Conservation (phyloP, 139 green algal genomes). For the Asterochloris sp. region DNA sequence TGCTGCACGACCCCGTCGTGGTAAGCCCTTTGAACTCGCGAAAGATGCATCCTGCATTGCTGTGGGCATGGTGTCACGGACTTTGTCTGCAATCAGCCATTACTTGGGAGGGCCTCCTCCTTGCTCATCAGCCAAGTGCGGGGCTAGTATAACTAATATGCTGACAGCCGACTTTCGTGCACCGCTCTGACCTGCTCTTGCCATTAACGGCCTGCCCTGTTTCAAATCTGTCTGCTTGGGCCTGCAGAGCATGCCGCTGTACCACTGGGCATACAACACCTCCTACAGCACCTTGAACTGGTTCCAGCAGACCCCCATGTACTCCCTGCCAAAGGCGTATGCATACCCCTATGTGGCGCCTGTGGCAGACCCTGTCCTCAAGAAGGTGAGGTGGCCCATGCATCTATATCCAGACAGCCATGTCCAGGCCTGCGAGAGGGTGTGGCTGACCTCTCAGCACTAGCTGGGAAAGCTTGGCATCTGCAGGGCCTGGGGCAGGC, state of each 20-base stretch:
- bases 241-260: conserved; percentile 17
- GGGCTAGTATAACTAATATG: neutral
- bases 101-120: too few relatives aligned
- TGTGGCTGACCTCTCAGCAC: too few relatives aligned
- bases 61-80: too few relatives aligned
- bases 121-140: too few relatives aligned
- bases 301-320: conserved; percentile 3
- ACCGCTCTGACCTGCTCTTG: neutral
- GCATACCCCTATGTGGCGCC: conserved; percentile 19
- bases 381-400: neutral
- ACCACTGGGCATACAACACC: conserved; percentile 9
- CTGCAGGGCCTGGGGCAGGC: too few relatives aligned
- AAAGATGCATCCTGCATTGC: too few relatives aligned
- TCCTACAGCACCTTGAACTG: neutral
- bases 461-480: too few relatives aligned
- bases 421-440: neutral
- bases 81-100: too few relatives aligned
- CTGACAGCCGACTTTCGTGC: neutral
- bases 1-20: too few relatives aligned
- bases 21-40: too few relatives aligned
- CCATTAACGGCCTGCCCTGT: neutral
- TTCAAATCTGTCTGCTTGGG: neutral
- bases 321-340: conserved; percentile 7
- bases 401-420: neutral
- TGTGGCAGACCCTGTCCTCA: conserved; percentile 21